Evolutionary conservation across 2,329 filamentous ascomycete species (phyloP), one percentile per base, ranked within the genome.

Genomic region (Fusarium algeriense): DNA sequence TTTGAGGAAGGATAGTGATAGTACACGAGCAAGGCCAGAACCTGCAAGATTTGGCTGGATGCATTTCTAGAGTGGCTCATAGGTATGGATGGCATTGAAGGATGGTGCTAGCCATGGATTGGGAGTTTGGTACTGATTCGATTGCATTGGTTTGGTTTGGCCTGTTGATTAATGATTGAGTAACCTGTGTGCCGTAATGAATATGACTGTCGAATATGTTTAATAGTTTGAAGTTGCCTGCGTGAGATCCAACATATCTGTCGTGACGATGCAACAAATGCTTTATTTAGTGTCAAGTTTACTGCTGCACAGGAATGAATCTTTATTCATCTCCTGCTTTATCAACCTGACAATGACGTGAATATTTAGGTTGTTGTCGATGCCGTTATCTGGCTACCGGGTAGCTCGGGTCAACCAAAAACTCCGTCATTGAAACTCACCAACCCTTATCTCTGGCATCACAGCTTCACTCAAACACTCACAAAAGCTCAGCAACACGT

Each of bases 61-160:
- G 35, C 48, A 70, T 70, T n/a, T 55, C 20, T 58, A 67, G 46
- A 67, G 37, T 70, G 45, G 40, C 20, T 61, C 35, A 40, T 61
- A 26, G 46, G 54, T 55, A n/a, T 26, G 40, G 40, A n/a, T 26
- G 40, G 40, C 19, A 23, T 55, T 56, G 41, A 41, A 37, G 20
- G 38, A 37, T 63, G 63, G 68, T 64, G 32, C 34, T 55, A 55
- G 68, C 68, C 68, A 69, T 62, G 45, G 53, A 20, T 14, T 45
- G 60, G 67, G 67, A 64, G 68, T 68, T 60, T 69, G 54, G 67
- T 41, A 38, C 19, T 57, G 45, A 30, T 64, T 46, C 44, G 45
- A 30, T 57, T 59, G 41, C 41, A 48, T 70, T 62, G 17, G 61
- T 46, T 62, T 43, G 60, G 60, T 28, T 53, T 50, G 54, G 28